phyloP scores from a whole-genome alignment of 345 rosid genomes.

The Arabis alpina region DNA sequence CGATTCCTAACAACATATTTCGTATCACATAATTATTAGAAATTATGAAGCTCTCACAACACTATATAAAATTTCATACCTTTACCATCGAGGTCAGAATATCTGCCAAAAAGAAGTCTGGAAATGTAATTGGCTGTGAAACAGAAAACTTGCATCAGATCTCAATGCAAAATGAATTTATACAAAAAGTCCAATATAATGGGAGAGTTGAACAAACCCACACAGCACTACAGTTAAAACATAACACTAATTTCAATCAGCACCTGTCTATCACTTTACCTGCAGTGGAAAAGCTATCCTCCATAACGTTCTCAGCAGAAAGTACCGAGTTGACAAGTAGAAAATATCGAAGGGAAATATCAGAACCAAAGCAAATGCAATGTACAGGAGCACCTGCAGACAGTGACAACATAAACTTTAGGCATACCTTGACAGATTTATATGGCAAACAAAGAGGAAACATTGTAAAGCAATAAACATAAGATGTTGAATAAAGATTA shows the following conservation, averaged over 20 bases:
- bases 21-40: conserved; percentile 5
- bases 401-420: conserved; percentile 25
- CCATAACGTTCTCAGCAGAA: conserved; percentile 88
- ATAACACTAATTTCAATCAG: not conserved
- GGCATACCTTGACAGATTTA: not conserved
- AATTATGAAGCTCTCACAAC: conserved; percentile 1
- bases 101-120: conserved; percentile 97
- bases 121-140: conserved; percentile 85
- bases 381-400: conserved; percentile 81
- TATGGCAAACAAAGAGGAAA: conserved; percentile 17
- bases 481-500: not conserved
- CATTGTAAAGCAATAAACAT: not conserved
- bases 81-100: conserved; percentile 95
- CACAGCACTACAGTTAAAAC: not conserved
- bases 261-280: conserved; percentile 56
- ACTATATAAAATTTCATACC: conserved; percentile 51
- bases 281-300: conserved; percentile 87
- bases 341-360: conserved; percentile 95
- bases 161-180: not conserved
- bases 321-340: conserved; percentile 84
- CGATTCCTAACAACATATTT: not conserved
- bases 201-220: conserved; percentile 2
- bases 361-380: conserved; percentile 74
- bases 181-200: not conserved
- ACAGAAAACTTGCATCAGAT: conserved; percentile 32